These are phyloP conservation scores for Diplodia corticola DNA, from an alignment of 2,329 filamentous ascomycete species.

Conservation along the genomic window DNA sequence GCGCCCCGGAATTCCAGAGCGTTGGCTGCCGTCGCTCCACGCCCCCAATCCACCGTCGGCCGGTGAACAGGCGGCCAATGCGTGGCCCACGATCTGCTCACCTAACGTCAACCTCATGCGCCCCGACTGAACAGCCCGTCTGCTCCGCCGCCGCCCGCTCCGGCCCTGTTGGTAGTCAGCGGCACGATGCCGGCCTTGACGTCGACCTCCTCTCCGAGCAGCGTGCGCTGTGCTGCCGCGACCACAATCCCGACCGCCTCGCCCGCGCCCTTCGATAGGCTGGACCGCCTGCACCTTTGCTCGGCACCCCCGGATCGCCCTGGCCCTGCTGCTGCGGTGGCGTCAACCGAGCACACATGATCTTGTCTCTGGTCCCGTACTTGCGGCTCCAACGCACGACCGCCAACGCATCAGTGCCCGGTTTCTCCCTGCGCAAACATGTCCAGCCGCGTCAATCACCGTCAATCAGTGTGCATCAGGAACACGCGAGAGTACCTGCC, in stretches of 20 bases:
- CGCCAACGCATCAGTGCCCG: constrained; percentile 15
- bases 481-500: neutral
- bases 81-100: constrained; percentile 9
- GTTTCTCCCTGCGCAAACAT: constrained; percentile 12
- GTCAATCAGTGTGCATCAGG: neutral
- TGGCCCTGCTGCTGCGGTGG: neutral
- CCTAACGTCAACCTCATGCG: neutral
- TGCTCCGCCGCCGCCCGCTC: neutral
- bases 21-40: constrained; percentile 17
- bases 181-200: neutral
- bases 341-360: constrained; percentile 12
- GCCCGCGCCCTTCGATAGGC: neutral
- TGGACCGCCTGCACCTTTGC: neutral
- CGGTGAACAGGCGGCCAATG: constrained; percentile 17
- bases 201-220: neutral
- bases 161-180: neutral
- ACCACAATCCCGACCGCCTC: neutral
- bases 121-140: neutral
- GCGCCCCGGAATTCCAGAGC: constrained; percentile 13
- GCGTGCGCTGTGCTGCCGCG: neutral
- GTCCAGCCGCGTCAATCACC: constrained; percentile 8
- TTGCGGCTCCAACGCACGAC: constrained; percentile 19
- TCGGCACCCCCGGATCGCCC: neutral
- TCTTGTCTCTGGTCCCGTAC: constrained; percentile 16
- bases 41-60: constrained; percentile 11